Percentiles rank a stretch among this genome's conserved stretches.
phyloP scores from a whole-genome alignment of 2,329 filamentous ascomycete genomes.

The Dothistroma septosporum region DNA sequence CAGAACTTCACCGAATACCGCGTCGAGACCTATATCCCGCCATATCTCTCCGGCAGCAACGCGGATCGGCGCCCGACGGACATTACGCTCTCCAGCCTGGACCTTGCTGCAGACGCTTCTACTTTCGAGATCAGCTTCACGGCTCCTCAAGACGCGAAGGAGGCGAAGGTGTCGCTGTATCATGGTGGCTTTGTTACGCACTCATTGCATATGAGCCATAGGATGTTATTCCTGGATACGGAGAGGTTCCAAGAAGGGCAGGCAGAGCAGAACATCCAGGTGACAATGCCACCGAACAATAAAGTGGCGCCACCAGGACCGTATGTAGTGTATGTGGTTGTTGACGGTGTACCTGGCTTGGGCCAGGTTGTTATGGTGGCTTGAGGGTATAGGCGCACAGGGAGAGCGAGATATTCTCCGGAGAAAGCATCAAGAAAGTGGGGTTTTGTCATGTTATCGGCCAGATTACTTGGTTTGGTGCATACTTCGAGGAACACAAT shows the following conservation, averaged over 20 bases:
- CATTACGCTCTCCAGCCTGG: slow-evolving; percentile 44
- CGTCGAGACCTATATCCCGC: slow-evolving; percentile 59
- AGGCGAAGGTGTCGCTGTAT: slow-evolving; percentile 51
- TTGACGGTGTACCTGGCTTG: slow-evolving; percentile 52
- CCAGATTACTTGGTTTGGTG: too few relatives aligned
- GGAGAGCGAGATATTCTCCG: too few relatives aligned
- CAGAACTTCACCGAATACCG: slow-evolving; percentile 58
- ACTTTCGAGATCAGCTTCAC: slow-evolving; percentile 49
- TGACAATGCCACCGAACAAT: slow-evolving; percentile 51
- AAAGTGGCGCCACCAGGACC: slow-evolving; percentile 56
- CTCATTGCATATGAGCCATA: slow-evolving; percentile 58
- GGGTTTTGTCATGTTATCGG: too few relatives aligned
- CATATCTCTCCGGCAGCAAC: slow-evolving; percentile 54
- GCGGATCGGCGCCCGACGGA: slow-evolving; percentile 47
- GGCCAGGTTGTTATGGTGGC: slow-evolving; percentile 49
- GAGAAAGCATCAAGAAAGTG: too few relatives aligned
- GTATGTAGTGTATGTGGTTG: slow-evolving; percentile 57
- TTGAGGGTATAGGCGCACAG: too few relatives aligned
- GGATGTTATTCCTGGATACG: slow-evolving; percentile 53
- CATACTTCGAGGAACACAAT: too few relatives aligned
- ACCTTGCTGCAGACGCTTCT: slow-evolving; percentile 43
- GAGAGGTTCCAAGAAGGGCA: slow-evolving; percentile 44
- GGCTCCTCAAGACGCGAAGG: slow-evolving; percentile 40
- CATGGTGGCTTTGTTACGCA: slow-evolving; percentile 60
- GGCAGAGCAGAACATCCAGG: slow-evolving; percentile 45